These are phyloP conservation scores for Cladosporium sp. DNA, from an alignment of 2,329 filamentous ascomycete species.

Conservation along the genomic window DNA sequence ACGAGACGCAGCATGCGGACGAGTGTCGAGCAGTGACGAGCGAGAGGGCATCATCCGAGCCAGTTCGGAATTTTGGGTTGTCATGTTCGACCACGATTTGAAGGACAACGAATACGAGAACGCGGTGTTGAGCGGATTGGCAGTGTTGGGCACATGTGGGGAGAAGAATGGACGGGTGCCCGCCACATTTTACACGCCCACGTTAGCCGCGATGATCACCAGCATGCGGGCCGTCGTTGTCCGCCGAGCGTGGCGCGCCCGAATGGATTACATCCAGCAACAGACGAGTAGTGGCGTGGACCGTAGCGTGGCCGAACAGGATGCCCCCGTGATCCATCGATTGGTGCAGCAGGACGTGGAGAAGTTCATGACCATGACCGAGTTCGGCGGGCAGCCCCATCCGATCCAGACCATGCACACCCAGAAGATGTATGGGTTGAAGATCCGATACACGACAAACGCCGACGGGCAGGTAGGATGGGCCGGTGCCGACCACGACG, in stretches of 20 bases:
- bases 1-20: background rate
- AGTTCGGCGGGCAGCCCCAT: background rate
- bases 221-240: slow-evolving; percentile 4
- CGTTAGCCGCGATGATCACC: background rate
- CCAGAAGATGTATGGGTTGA: slow-evolving; percentile 7
- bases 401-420: background rate
- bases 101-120: slow-evolving; percentile 5
- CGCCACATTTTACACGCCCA: slow-evolving; percentile 4
- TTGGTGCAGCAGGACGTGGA: background rate
- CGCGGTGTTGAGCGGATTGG: slow-evolving; percentile 3
- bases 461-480: background rate
- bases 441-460: slow-evolving; percentile 1
- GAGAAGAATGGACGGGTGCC: background rate
- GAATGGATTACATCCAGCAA: background rate
- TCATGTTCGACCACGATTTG: slow-evolving; percentile 3
- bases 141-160: background rate
- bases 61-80: slow-evolving; percentile 7
- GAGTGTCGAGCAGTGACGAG: background rate
- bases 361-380: slow-evolving; percentile 1
- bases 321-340: background rate
- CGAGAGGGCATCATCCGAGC: background rate
- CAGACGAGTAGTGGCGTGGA: background rate
- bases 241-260: background rate
- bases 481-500: background rate
- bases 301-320: background rate